Evolutionary conservation across 495 filamentous ascomycete genomes (phyloP).

Genomic region (Aspergillus avenaceus): DNA sequence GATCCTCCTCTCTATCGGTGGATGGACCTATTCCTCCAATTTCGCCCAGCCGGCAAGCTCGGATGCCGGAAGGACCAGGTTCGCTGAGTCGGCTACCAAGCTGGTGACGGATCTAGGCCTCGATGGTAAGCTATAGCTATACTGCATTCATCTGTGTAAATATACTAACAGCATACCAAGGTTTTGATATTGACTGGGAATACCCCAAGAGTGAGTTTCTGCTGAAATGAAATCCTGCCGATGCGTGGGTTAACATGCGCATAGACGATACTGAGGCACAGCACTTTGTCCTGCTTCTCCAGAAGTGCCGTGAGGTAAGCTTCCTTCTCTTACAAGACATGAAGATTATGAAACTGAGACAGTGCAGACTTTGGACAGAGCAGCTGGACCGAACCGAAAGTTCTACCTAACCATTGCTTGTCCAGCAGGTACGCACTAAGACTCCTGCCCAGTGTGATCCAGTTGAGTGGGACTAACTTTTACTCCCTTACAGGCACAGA

Average conservation of each 20-base stretch:
- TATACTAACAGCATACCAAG: slow-evolving; percentile 21
- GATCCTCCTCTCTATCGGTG: slow-evolving; percentile 87
- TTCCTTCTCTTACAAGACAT: neutral
- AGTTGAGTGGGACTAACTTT: neutral
- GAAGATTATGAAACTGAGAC: slow-evolving; percentile 8
- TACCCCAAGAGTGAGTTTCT: slow-evolving; percentile 34
- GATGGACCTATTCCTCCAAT: slow-evolving; percentile 92
- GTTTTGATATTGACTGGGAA: slow-evolving; percentile 65
- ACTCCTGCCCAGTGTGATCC: neutral
- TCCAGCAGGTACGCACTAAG: slow-evolving; percentile 33
- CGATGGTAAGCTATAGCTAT: slow-evolving; percentile 37
- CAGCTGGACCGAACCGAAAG: slow-evolving; percentile 51
- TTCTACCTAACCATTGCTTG: slow-evolving; percentile 78
- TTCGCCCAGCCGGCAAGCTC: slow-evolving; percentile 66
- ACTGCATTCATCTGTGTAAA: neutral
- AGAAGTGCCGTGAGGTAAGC: slow-evolving; percentile 53
- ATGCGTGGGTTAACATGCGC: slow-evolving; percentile 7
- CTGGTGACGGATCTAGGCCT: slow-evolving; percentile 66
- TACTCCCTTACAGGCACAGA: slow-evolving; percentile 29
- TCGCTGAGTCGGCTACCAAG: slow-evolving; percentile 65
- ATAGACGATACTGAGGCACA: slow-evolving; percentile 55
- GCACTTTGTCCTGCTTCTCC: slow-evolving; percentile 67
- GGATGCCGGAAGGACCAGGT: slow-evolving; percentile 61
- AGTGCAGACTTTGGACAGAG: slow-evolving; percentile 53
- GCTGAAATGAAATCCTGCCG: neutral